Base-by-base conservation (phyloP, 2,329 filamentous ascomycete genomes). In the Rhinocladiella similis region DNA sequence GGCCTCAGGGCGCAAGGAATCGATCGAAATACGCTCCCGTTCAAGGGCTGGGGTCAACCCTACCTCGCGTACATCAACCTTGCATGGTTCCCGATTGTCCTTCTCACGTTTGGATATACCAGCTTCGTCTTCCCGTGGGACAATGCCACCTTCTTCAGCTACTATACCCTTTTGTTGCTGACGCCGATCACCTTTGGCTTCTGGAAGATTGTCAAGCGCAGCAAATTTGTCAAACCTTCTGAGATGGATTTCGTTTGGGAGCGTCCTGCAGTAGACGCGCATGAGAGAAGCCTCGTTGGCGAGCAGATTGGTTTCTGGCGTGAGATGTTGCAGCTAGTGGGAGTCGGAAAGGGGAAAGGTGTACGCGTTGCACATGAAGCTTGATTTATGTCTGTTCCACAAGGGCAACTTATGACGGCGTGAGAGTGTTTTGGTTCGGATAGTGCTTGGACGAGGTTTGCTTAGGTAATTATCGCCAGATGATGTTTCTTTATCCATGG, bases 131-230 rank as follows among this genome's bases (percentile, higher is more conserved):
- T 77, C 0, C 91, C 27, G 48, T n/a, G 22, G 27, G 86, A 87
- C 0, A 81, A 83, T 61, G 86, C 81, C 69, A 76, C 84, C 42
- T 86, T 87, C 0, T 91, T 89, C 69, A 71, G 90, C 50, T 81
- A 81, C 72, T 85, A 83, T 70, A 80, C 79, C 25, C 83, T 84
- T 80, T 73, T 81, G 57, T 69, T 84, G 13, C 70, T 85, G 20
- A 77, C 79, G 0, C 77, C 79, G 6, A 66, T 82, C 35, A 71
- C 84, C 25, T 87, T 80, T 67, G 50, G 79, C 18, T 75, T 76
- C 64, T 90, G 84, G 83, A 90, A 89, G 72, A 6, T 88, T 1
- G n/a, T 84, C 67, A 83, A 85, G 73, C 75, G 74, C 54, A 88
- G 85, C 1, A 77, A 77, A 57, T 73, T 82, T 50, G 73, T 85